Evolutionary conservation across 1,139 yeast species (phyloP), one percentile per base, ranked within the genome.

Genomic region (Tardiomyces digboiensis): DNA sequence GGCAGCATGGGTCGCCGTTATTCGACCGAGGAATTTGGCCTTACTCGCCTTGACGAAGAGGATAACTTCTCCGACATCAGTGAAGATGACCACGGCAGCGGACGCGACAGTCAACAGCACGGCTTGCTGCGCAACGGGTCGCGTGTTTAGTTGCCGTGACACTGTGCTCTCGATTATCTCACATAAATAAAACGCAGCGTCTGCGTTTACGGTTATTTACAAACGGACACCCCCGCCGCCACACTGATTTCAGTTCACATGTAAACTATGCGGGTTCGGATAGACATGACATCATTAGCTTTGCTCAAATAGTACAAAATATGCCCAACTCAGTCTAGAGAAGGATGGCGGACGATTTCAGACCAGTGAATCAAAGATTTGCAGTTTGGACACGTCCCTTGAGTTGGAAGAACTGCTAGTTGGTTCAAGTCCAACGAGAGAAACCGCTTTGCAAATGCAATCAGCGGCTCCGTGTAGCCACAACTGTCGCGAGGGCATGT

Each of bases 11-110:
- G 41, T 10, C 44, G 42, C 36, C 29, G 41, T 36, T 29, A 40
- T n/a, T 39, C 23, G 19, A 68, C 59, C 54, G 74, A 54, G 56
- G 64, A 56, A 47, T 60, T 52, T 46, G 68, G 63, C 36, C 50
- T 64, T 29, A 58, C 65, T 4, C 53, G 62, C 7, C 49, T 64
- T 38, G 65, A 64, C 39, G 65, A 60, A 39, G 58, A 40, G 19
- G 36, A 19, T 22, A 29, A 39, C 14, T 23, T 23, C 22, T 39
- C 41, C 16, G 41, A 39, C 22, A 7, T 19, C 7, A 23, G 21
- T 22, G 22, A 39, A 7, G 41, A 33, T 10, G 19, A 33, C 37
- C 13, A 23, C 29, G 19, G 4, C 5, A 33, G 12, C 37, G 10
- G 19, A 10, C 37, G 37, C 6, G 19, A 13, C 42, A 26, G 10